phyloP scores from a whole-genome alignment of 1,284 basidiomycete species.

The Pseudozyma hubeiensis region DNA sequence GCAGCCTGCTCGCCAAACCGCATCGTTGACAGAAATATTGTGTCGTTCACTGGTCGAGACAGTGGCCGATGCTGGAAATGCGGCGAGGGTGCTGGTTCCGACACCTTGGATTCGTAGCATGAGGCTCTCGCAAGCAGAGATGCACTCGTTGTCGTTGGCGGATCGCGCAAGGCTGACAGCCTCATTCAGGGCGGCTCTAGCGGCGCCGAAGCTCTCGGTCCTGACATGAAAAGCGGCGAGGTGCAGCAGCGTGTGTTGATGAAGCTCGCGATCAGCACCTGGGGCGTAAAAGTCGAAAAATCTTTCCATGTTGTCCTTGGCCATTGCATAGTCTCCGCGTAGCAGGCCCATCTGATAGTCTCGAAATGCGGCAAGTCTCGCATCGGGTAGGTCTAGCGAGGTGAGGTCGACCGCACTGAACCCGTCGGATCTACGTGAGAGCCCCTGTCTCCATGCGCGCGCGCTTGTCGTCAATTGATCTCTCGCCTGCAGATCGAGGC shows the following conservation, averaged over 20 bases:
- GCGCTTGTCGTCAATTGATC: constrained; percentile 24
- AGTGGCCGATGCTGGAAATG: background rate
- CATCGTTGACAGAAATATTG: constrained; percentile 16
- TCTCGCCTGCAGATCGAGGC: constrained; percentile 43
- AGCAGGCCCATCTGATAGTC: constrained; percentile 42
- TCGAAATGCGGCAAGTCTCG: constrained; percentile 32
- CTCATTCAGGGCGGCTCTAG: constrained; percentile 41
- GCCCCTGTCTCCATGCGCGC: constrained; percentile 34
- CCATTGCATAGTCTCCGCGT: constrained; percentile 38
- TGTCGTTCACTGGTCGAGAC: background rate
- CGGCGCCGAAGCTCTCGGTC: constrained; percentile 36
- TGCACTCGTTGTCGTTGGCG: constrained; percentile 47
- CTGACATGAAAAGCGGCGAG: constrained; percentile 41
- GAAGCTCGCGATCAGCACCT: constrained; percentile 50
- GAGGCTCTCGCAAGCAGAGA: constrained; percentile 44
- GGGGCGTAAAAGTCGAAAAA: constrained; percentile 52
- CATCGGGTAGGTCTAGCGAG: constrained; percentile 7
- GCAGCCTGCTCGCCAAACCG: constrained; percentile 30
- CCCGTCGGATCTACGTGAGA: background rate
- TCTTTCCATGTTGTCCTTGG: constrained; percentile 50
- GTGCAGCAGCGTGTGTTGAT: constrained; percentile 48
- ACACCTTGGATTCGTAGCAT: constrained; percentile 37
- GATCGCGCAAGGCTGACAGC: constrained; percentile 47
- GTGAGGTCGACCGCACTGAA: background rate
- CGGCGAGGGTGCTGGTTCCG: constrained; percentile 27